Percentiles rank a stretch among this genome's conserved stretches.
Conservation (phyloP, 306 rosid genomes). For the Biancaea sappan region DNA sequence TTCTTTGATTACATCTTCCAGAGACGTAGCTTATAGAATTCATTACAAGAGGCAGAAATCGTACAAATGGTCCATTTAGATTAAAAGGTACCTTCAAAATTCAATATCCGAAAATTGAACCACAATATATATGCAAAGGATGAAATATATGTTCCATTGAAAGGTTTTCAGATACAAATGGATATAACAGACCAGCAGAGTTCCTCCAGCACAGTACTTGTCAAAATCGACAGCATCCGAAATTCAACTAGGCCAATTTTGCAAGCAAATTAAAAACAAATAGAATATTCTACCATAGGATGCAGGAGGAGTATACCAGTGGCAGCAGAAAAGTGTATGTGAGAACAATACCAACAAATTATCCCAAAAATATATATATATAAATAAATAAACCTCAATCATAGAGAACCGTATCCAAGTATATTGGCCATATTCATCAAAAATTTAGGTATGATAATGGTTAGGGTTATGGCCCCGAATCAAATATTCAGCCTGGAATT, state of each 20-base stretch:
- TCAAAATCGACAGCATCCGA: not conserved
- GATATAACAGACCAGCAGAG: not conserved
- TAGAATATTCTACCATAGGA: not conserved
- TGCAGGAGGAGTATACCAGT: not conserved
- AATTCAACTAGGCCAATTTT: not conserved
- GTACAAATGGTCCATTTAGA: not conserved
- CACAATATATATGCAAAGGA: not conserved
- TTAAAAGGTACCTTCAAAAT: no score
- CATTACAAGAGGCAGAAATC: not conserved
- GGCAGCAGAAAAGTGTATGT: not conserved
- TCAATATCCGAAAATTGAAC: not conserved
- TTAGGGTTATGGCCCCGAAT: not conserved
- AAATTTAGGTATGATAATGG: not conserved
- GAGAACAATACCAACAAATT: not conserved
- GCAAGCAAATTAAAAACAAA: not conserved
- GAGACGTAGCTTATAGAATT: not conserved
- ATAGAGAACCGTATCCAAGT: not conserved
- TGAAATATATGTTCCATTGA: not conserved
- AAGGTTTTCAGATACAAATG: not conserved
- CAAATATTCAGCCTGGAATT: not conserved
- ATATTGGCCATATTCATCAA: not conserved
- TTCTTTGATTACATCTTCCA: not conserved
- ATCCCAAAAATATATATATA: not conserved
- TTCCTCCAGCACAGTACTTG: not conserved
- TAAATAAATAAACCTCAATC: not conserved